These are phyloP conservation scores for Synchytrium microbalum DNA, from an alignment of 371 early-diverging fungal genomes.

Conservation along the genomic window DNA sequence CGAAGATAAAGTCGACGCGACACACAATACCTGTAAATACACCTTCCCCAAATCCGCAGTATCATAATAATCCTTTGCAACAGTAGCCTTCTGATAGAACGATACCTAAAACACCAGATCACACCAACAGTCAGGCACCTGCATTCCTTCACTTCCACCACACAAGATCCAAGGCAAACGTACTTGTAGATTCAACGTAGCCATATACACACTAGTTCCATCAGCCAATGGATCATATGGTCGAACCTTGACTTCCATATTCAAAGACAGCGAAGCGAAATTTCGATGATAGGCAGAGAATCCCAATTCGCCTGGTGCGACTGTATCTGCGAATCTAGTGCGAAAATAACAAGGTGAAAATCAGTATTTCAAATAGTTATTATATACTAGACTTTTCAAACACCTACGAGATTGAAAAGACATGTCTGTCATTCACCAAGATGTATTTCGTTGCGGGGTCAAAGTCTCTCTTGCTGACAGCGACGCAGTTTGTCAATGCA, in stretches of 20 bases:
- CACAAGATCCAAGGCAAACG: too few relatives aligned
- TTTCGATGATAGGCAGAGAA: constrained; percentile 70
- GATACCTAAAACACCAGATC: not conserved
- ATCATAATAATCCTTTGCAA: not conserved
- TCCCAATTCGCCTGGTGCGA: constrained; percentile 62
- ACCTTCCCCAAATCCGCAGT: not conserved
- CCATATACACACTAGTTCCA: constrained; percentile 56
- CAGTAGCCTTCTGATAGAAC: not conserved
- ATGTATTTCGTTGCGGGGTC: constrained; percentile 59
- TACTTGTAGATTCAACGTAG: constrained; percentile 64
- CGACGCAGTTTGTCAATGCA: constrained; percentile 72
- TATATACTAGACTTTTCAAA: not conserved
- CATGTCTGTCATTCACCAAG: constrained; percentile 61
- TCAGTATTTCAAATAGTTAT: not conserved
- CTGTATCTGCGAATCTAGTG: constrained; percentile 45
- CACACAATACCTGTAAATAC: not conserved
- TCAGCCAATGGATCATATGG: constrained; percentile 63
- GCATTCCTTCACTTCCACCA: too few relatives aligned
- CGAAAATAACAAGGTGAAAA: constrained; percentile 8
- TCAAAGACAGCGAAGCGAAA: constrained; percentile 78
- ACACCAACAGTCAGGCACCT: too few relatives aligned
- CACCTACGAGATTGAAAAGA: constrained; percentile 67
- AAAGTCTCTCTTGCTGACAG: constrained; percentile 66
- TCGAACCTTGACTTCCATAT: constrained; percentile 69
- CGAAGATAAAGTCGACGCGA: too few relatives aligned